Evolutionary conservation across 352 stramenopile species (phyloP).

Genomic region (Aphanomyces euteiches): DNA sequence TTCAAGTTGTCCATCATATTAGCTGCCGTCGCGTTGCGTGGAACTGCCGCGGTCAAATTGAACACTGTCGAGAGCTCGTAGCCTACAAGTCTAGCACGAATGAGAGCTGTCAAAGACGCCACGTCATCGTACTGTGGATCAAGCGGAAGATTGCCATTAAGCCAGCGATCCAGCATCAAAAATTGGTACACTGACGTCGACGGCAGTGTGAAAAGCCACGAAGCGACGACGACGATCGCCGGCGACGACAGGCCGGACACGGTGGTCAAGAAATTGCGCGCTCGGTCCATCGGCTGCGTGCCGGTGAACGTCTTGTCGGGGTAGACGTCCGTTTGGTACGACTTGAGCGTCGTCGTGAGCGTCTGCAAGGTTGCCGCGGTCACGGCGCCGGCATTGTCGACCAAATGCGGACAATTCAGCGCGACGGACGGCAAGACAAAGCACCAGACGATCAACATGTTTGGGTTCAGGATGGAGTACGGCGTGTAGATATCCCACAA

Average conservation of each 20-base stretch:
- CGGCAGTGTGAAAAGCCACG: slow-evolving; percentile 1
- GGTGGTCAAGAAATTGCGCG: slow-evolving; percentile 3
- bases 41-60: neutral
- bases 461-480: slow-evolving; percentile 25
- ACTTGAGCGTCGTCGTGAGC: neutral
- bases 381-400: neutral
- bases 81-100: slow-evolving; percentile 12
- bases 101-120: neutral
- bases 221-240: neutral
- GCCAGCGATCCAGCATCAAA: slow-evolving; percentile 16
- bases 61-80: slow-evolving; percentile 17
- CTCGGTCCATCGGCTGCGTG: neutral
- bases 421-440: slow-evolving; percentile 9
- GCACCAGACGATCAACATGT: slow-evolving; percentile 26
- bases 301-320: neutral
- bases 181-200: slow-evolving; percentile 18
- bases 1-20: neutral
- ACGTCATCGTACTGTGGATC: slow-evolving; percentile 11
- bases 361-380: neutral
- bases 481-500: slow-evolving; percentile 24
- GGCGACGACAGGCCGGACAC: neutral
- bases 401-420: slow-evolving; percentile 10
- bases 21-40: slow-evolving; percentile 10
- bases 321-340: neutral
- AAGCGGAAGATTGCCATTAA: neutral